These are phyloP conservation scores for Diaporthe velutina DNA, from an alignment of 2,329 filamentous ascomycete species.

Conservation along the genomic window DNA sequence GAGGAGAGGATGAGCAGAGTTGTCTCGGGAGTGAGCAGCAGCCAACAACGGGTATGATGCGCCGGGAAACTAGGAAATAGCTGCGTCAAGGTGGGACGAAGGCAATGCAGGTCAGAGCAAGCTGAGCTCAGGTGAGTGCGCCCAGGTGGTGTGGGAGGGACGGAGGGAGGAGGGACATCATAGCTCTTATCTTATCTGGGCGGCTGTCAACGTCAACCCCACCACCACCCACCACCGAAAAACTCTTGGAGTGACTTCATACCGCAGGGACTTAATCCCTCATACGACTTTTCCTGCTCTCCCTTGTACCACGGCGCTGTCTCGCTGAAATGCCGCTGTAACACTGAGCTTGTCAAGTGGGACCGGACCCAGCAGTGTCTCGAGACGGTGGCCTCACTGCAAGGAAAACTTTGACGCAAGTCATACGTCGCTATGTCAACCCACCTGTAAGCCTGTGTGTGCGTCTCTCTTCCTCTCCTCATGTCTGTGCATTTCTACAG, in stretches of 20 bases:
- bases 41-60: background rate
- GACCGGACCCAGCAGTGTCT: slow-evolving; percentile 32
- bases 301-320: slow-evolving; percentile 18
- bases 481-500: background rate
- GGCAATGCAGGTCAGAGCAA: slow-evolving; percentile 27
- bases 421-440: slow-evolving; percentile 32
- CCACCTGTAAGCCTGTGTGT: background rate
- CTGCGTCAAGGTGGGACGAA: slow-evolving; percentile 25
- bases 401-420: slow-evolving; percentile 22
- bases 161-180: slow-evolving; percentile 35
- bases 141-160: background rate
- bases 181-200: slow-evolving; percentile 41
- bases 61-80: background rate
- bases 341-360: slow-evolving; percentile 28
- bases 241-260: slow-evolving; percentile 33
- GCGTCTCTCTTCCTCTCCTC: background rate
- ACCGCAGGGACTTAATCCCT: slow-evolving; percentile 34
- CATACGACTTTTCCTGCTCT: slow-evolving; percentile 22
- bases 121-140: slow-evolving; percentile 26
- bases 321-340: slow-evolving; percentile 38
- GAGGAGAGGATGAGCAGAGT: background rate
- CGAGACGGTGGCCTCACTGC: slow-evolving; percentile 30
- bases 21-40: slow-evolving; percentile 4
- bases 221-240: slow-evolving; percentile 22
- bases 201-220: slow-evolving; percentile 14